Conservation (phyloP, 2,329 filamentous ascomycete species). For the Hansfordia pulvinata region DNA sequence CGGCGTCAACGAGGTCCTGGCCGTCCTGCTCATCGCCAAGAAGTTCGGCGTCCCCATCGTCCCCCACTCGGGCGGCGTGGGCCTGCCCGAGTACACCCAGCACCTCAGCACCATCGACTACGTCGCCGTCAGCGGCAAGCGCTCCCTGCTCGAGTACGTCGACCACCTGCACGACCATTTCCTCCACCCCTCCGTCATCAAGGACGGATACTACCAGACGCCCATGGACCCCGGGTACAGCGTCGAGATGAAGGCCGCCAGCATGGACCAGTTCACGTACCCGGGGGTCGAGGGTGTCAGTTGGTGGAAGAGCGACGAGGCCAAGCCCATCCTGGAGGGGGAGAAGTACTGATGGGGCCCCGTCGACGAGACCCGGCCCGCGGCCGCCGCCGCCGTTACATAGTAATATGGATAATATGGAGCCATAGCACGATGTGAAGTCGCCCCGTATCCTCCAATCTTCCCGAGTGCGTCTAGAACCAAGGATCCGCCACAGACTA, state of each 20-base stretch:
- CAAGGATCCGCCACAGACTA: too few species aligned
- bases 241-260: conserved; percentile 84
- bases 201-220: conserved; percentile 79
- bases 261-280: conserved; percentile 68
- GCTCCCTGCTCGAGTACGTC: conserved; percentile 77
- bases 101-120: conserved; percentile 90
- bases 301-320: conserved; percentile 77
- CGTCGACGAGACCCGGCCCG: too few species aligned
- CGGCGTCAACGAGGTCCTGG: conserved; percentile 82
- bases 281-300: conserved; percentile 66
- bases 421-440: too few species aligned
- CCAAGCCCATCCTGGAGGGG: conserved; percentile 58
- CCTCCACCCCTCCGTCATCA: conserved; percentile 64
- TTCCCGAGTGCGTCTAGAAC: too few species aligned
- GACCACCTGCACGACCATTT: conserved; percentile 94
- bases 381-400: too few species aligned
- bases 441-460: too few species aligned
- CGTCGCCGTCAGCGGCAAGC: conserved; percentile 70
- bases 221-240: conserved; percentile 75
- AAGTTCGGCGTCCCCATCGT: conserved; percentile 73
- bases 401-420: too few species aligned
- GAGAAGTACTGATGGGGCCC: too few species aligned
- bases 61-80: conserved; percentile 80
- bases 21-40: conserved; percentile 75
- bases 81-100: conserved; percentile 86